Base-by-base conservation (phyloP, 805 yeast species). In the Candida suzukii region DNA sequence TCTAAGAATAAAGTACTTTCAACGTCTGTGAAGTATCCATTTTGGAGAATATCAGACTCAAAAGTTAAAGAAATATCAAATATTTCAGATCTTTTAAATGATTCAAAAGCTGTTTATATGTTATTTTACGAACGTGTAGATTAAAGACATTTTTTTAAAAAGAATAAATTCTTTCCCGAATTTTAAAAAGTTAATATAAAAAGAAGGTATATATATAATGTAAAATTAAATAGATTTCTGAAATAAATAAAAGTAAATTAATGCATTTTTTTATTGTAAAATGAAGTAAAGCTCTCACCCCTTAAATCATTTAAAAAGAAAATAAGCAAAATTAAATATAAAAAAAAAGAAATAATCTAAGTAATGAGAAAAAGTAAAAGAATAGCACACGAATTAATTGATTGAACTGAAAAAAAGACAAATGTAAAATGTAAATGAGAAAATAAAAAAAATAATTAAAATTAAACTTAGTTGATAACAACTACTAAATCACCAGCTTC, bases 401-500 rank as follows among this genome's bases (percentile, higher is more conserved):
- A 24, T 7, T 26, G 29, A 26, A n/a, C n/a, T n/a, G n/a, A 34
- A 21, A 22, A 13, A 12, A 22, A 22, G 3, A 34, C 5, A 34
- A 34, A 22, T 22, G 22, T 22, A 8, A 21, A 13, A n/a, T 11
- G 20, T n/a, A 34, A 34, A 34, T n/a, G 33, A 27, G 16, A n/a
- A 19, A 16, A 17, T 12, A 20, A 20, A n/a, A 33, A n/a, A 9
- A 33, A 19, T 13, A 20, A 27, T 16, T 30, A 39, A 31, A n/a
- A 18, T 6, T 16, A 8, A 24, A n/a, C 9, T 37, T 58, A 74
- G 59, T 76, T 80, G 32, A 84, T 66, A 20, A 90, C 95, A 39
- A 83, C 97, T 37, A 93, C 96, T 46, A 88, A 66, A 60, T 93
- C 98, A 48, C 99, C 99, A 31, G 96, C 88, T 45, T 91, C 97